Conservation (phyloP, 306 rosid genomes). For the Cicer pinnatifidum region DNA sequence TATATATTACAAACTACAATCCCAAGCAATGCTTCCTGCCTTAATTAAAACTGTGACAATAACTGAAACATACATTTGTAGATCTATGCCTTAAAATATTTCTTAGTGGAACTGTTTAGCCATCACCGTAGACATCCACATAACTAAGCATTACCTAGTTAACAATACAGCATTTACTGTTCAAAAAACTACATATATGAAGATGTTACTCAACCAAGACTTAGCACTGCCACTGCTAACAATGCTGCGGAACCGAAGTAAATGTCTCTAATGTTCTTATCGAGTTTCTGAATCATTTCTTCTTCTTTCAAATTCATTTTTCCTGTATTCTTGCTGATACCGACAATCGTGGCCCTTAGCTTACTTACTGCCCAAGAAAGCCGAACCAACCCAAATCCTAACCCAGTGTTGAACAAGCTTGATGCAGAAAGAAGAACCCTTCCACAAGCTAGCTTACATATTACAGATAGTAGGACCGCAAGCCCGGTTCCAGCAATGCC, state of each 20-base stretch:
- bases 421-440: conserved; percentile 64
- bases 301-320: conserved; percentile 66
- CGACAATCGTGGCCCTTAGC: conserved; percentile 62
- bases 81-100: conserved; percentile 30
- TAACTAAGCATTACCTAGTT: conserved; percentile 43
- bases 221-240: conserved; percentile 66
- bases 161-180: conserved; percentile 35
- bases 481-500: conserved; percentile 86
- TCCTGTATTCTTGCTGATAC: conserved; percentile 59
- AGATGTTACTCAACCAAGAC: conserved; percentile 64
- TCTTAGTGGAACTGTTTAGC: conserved; percentile 2
- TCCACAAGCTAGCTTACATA: conserved; percentile 61
- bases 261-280: conserved; percentile 59
- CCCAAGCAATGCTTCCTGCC: conserved; percentile 24
- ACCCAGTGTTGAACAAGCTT: conserved; percentile 58
- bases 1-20: conserved; percentile 14
- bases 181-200: conserved; percentile 26
- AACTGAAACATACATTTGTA: not conserved
- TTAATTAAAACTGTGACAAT: conserved; percentile 4
- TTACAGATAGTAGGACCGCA: conserved; percentile 71
- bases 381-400: conserved; percentile 83
- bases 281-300: conserved; percentile 63
- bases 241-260: conserved; percentile 68
- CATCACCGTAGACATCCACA: conserved; percentile 30
- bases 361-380: conserved; percentile 74